These are phyloP conservation scores for Moricandia arvensis DNA, from an alignment of 345 rosid genomes.

Conservation along the genomic window DNA sequence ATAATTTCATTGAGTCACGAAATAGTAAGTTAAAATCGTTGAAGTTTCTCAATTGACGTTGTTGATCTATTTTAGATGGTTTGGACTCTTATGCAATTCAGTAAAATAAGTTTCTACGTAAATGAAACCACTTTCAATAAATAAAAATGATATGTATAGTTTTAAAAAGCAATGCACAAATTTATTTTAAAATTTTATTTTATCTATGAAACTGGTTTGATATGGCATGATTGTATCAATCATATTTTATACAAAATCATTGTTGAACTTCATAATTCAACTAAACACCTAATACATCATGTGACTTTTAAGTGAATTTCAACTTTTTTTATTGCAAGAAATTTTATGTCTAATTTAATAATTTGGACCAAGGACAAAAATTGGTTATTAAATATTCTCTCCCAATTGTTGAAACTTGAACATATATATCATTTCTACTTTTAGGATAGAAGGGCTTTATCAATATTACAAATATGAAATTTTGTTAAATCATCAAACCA, in stretches of 20 bases:
- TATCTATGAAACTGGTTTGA: background rate
- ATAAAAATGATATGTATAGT: background rate
- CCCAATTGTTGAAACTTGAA: too few relatives aligned
- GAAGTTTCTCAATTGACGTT: constrained; percentile 3
- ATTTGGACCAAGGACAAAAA: too few relatives aligned
- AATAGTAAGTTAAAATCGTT: background rate
- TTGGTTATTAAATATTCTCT: too few relatives aligned
- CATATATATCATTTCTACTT: too few relatives aligned
- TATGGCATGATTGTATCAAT: background rate
- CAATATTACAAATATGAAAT: background rate
- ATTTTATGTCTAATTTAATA: too few relatives aligned
- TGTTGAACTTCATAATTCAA: background rate
- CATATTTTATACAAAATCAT: background rate
- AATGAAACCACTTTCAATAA: background rate
- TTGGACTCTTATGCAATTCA: background rate
- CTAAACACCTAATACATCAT: background rate
- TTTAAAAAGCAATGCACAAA: background rate
- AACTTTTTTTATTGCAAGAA: background rate
- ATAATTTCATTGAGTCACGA: constrained; percentile 6
- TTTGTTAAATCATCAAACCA: background rate
- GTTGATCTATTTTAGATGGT: background rate
- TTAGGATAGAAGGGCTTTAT: too few relatives aligned
- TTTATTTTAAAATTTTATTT: background rate
- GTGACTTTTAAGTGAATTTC: background rate
- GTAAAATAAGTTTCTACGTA: background rate